These are phyloP conservation scores for Annulohypoxylon truncatum DNA, from an alignment of 2,329 filamentous ascomycete species.

Conservation along the genomic window DNA sequence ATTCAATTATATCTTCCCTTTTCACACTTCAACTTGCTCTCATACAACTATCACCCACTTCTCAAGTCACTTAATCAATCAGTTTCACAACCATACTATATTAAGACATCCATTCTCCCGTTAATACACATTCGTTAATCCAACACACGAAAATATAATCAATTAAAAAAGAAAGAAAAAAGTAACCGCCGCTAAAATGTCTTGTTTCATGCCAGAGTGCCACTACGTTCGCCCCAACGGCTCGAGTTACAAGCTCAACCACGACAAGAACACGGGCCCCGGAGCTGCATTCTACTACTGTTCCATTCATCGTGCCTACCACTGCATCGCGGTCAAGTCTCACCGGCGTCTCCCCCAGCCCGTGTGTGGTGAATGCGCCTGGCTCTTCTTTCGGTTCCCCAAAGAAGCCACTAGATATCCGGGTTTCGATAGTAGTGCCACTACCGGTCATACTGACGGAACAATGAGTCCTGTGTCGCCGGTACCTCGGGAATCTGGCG, in stretches of 20 bases:
- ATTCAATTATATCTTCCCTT: neutral
- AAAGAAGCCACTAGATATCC: constrained; percentile 30
- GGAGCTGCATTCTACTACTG: constrained; percentile 41
- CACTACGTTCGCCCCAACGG: constrained; percentile 26
- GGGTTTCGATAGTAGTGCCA: constrained; percentile 22
- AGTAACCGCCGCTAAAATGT: constrained; percentile 16
- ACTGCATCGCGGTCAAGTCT: constrained; percentile 26
- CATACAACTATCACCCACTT: neutral
- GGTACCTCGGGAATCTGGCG: neutral
- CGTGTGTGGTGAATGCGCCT: constrained; percentile 42
- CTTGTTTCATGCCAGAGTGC: constrained; percentile 35
- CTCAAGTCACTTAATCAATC: neutral
- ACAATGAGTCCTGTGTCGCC: neutral
- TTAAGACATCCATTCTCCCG: neutral
- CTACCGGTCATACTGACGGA: neutral
- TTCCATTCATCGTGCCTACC: constrained; percentile 38
- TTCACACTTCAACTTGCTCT: neutral
- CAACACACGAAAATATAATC: constrained; percentile 10
- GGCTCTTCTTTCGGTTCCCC: constrained; percentile 39
- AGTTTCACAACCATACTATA: constrained; percentile 7
- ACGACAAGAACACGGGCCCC: constrained; percentile 29
- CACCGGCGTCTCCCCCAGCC: constrained; percentile 35
- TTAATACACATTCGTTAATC: constrained; percentile 25
- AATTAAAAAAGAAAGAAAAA: neutral
- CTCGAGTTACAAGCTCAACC: constrained; percentile 26